Base-by-base conservation (phyloP, 345 rosid species). In the Draba incana region DNA sequence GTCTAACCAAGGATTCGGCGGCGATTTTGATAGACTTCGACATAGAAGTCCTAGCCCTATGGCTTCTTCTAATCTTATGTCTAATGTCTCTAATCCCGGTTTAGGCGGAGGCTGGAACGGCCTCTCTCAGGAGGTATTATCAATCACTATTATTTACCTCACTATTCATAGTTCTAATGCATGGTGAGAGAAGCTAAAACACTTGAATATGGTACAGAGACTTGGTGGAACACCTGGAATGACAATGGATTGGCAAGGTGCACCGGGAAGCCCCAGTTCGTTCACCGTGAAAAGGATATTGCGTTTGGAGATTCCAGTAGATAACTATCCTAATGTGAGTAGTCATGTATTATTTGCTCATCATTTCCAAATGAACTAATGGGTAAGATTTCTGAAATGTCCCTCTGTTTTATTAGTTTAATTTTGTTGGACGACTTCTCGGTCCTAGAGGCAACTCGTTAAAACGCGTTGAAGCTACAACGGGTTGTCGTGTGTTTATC, bases 171-270 rank as follows among this genome's bases (percentile, higher is more conserved):
- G 16, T 52, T 14, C 28, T 70, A 7, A 33, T 62, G 48, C 54
- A 31, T 14, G 9, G 33, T 50, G 68, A 15, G 51, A 74, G 45
- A 1, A 38, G 52, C 69, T 68, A 54, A 62, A 41, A 14, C 39
- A 54, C 33, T 47, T 1, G 1, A 5, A 3, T 62, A 15, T 48
- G 9, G 8, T 28, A 7, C 66, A 75, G 99, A 88, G 98, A 78
- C 70, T 86, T 78, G 79, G 96, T 74, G 96, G 97, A 55, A 90
- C 92, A 35, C 88, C 88, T 62, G 99, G 97, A 65, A 91, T 94
- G 99, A 89, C 96, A 25, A 94, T 94, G 98, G 99, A 94, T 71
- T 94, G 99, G 99, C 98, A 91, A 86, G 86, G 97, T 60, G 97
- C 98, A 33, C 97, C 96, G 2, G 93, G 98, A 52, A 94, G 99